These are phyloP conservation scores for Cotoneaster glaucophyllus DNA, from an alignment of 306 rosid genomes.

Conservation along the genomic window DNA sequence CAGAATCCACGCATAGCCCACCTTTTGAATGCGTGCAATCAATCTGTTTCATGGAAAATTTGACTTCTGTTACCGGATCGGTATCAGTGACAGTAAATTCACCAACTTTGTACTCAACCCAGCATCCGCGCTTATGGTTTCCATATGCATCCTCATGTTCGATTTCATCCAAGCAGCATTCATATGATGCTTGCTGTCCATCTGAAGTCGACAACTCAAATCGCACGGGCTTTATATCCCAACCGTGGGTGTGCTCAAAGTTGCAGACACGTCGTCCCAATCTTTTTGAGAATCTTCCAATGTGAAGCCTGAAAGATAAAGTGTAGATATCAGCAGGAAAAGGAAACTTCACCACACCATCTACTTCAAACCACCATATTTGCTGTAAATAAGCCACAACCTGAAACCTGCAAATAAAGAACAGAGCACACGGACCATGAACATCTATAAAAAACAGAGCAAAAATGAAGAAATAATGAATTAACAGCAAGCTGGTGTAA, in stretches of 20 bases:
- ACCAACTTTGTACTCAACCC: constrained; percentile 98
- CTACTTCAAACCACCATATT: constrained; percentile 97
- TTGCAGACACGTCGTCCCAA: constrained; percentile 72
- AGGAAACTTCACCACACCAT: constrained; percentile 67
- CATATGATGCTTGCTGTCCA: constrained; percentile 60
- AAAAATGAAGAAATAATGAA: not conserved
- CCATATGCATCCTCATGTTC: constrained; percentile 43
- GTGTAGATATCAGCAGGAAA: constrained; percentile 81
- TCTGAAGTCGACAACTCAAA: constrained; percentile 66
- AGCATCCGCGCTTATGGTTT: constrained; percentile 68
- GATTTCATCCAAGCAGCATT: constrained; percentile 61
- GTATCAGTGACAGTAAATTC: constrained; percentile 59
- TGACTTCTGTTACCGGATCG: constrained; percentile 58
- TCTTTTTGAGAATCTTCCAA: constrained; percentile 73
- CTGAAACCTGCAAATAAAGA: constrained; percentile 62
- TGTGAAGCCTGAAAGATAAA: constrained; percentile 77
- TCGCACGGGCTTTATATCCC: constrained; percentile 76
- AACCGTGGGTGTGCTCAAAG: constrained; percentile 89
- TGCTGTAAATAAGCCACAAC: constrained; percentile 82
- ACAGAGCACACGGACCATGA: not conserved
- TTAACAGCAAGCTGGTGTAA: not conserved
- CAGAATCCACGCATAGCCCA: constrained; percentile 91
- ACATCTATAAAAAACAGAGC: not conserved
- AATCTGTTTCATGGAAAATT: constrained; percentile 93
- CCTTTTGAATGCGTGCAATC: constrained; percentile 97